phyloP scores from a whole-genome alignment of 768 basidiomycete genomes.

The Calocera cornea region DNA sequence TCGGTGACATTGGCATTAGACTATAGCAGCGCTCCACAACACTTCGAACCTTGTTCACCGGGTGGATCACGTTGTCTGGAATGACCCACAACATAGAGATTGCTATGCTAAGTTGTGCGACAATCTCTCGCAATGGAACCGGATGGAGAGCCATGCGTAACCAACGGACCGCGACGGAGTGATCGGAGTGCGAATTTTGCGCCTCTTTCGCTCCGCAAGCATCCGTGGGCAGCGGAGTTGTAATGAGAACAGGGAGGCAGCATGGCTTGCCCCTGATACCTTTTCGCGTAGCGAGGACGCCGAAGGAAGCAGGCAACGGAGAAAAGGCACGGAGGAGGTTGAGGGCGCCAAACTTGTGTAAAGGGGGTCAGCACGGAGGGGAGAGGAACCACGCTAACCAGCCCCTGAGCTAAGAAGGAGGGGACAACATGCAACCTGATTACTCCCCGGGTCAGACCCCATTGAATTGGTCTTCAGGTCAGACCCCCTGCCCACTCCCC shows the following conservation, averaged over 20 bases:
- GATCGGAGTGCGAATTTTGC: slow-evolving; percentile 5
- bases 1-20: background rate
- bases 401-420: slow-evolving; percentile 1
- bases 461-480: slow-evolving; percentile 1
- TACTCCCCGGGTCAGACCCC: background rate
- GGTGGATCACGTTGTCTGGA: background rate
- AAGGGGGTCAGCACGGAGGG: background rate
- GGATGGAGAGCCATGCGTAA: background rate
- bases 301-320: background rate
- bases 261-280: background rate
- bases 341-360: background rate
- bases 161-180: background rate
- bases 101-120: background rate
- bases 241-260: background rate
- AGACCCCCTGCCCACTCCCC: slow-evolving; percentile 2
- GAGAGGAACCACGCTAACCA: background rate
- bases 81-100: background rate
- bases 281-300: background rate
- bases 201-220: slow-evolving; percentile 2
- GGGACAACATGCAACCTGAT: slow-evolving; percentile 1
- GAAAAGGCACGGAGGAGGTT: background rate
- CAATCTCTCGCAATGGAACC: background rate
- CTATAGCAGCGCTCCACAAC: background rate
- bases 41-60: background rate
- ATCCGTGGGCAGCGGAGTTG: background rate